phyloP scores from a whole-genome alignment of 2,329 filamentous ascomycete species.

The Peltaster fructicola region DNA sequence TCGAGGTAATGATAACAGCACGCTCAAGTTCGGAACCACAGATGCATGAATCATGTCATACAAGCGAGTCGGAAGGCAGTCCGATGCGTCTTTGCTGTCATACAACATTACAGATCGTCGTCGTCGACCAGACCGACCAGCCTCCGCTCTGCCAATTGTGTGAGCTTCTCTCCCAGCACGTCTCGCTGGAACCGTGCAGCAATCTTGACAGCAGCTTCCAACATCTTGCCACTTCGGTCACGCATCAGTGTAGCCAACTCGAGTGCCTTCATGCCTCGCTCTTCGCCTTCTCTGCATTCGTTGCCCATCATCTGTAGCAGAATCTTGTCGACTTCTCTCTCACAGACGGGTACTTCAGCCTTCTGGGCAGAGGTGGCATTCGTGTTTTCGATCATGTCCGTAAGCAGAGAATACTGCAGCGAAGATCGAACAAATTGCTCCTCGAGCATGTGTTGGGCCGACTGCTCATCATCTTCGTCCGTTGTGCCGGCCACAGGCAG shows the following conservation, averaged over 20 bases:
- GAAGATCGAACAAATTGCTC: constrained; percentile 64
- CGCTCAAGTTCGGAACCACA: too few relatives aligned
- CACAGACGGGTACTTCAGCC: constrained; percentile 47
- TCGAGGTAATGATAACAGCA: too few relatives aligned
- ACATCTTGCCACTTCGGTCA: constrained; percentile 71
- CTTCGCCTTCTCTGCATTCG: constrained; percentile 85
- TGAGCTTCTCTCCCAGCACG: constrained; percentile 78
- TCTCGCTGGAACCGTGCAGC: constrained; percentile 67
- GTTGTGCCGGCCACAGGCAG: constrained; percentile 51
- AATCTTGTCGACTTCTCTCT: constrained; percentile 77
- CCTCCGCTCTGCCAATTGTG: constrained; percentile 59
- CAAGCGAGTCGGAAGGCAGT: too few relatives aligned
- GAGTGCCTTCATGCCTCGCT: constrained; percentile 82
- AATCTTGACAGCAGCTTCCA: constrained; percentile 79
- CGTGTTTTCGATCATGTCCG: constrained; percentile 55
- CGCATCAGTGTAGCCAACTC: constrained; percentile 78
- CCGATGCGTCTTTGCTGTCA: too few relatives aligned
- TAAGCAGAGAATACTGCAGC: constrained; percentile 54
- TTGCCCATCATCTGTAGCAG: constrained; percentile 73
- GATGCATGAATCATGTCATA: too few relatives aligned
- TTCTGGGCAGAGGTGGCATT: constrained; percentile 48
- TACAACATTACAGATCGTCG: constrained; percentile 19
- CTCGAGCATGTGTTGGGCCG: constrained; percentile 45
- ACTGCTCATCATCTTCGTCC: constrained; percentile 23
- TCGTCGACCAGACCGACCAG: constrained; percentile 44